Conservation (phyloP, 148 eudicot genomes). For the Salicornia ramosissima region DNA sequence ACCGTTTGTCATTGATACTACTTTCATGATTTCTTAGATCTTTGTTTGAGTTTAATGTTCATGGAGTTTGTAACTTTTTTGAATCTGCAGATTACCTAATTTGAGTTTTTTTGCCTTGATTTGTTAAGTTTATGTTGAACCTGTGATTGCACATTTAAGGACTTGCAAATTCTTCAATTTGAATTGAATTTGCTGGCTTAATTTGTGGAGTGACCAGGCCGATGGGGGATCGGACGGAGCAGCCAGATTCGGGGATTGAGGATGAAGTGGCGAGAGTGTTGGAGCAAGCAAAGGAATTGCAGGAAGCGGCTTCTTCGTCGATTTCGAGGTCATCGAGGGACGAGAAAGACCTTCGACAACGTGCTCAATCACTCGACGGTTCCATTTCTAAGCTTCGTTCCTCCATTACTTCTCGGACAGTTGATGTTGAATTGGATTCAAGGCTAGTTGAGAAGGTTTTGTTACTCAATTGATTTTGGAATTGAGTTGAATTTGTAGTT, state of each 20-base stretch:
- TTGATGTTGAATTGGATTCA: constrained; percentile 39
- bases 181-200: no score
- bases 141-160: not conserved
- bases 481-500: constrained; percentile 9
- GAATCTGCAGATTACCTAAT: not conserved
- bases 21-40: no score
- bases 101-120: not conserved
- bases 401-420: constrained; percentile 25
- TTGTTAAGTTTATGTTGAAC: not conserved
- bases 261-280: constrained; percentile 48
- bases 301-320: constrained; percentile 64
- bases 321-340: constrained; percentile 53
- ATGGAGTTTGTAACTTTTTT: not conserved
- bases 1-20: no score
- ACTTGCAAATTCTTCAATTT: not conserved
- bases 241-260: constrained; percentile 26
- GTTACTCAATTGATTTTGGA: not conserved
- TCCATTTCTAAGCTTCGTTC: constrained; percentile 49
- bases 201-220: not conserved
- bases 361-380: constrained; percentile 55
- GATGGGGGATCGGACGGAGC: constrained; percentile 28
- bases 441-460: constrained; percentile 68
- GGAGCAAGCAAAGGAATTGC: constrained; percentile 79
- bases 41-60: not conserved
- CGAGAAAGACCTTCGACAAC: constrained; percentile 62